Evolutionary conservation across 2,329 filamentous ascomycete genomes (phyloP), one percentile per base, ranked within the genome.

Genomic region (Sporothrix luriei): DNA sequence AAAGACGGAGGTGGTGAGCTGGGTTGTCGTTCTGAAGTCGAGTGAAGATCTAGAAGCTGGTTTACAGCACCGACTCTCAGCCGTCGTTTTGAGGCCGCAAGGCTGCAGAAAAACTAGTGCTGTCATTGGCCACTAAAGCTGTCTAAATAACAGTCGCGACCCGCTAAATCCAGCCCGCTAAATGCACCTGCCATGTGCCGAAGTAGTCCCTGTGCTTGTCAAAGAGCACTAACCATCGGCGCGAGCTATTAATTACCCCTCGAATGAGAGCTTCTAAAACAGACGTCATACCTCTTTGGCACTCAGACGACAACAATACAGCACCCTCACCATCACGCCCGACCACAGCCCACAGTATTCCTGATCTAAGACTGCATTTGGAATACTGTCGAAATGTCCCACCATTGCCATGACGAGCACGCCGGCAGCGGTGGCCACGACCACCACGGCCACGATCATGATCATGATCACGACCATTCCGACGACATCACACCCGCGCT

Each of bases 401-500:
- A 74, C 24, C 74, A 76, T 59, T 76, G 75, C 26, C 80, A 78
- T 67, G 75, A 77, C 71, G 80, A 80, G 77, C 79, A 74, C 55
- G 71, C 51, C 40, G 69, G 69, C 46, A 29, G 65, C 49, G 70
- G 62, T 29, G 69, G 69, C 46, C 62, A 71, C 61, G 71, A 57
- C 43, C 61, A 70, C 38, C 43, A 62, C 51, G 65, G 69, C 66
- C 69, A 72, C 74, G 84, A 83, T 74, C 82, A 84, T 72, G 80
- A 84, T 75, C 83, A 84, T 72, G 81, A 85, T 71, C 93, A 97
- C 79, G 93, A 97, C 79, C 94, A 97, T 81, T 90, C 87, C 61
- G 92, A 98, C 82, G 94, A 98, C 82, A 88, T 97, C 75, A 94
- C 92, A 1, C 95, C 95, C 0, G 94, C 94, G 1, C 84, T 97